Evolutionary conservation across 352 stramenopile genomes (phyloP), one percentile per base, ranked within the genome.

Genomic region (Phytophthora rubi): DNA sequence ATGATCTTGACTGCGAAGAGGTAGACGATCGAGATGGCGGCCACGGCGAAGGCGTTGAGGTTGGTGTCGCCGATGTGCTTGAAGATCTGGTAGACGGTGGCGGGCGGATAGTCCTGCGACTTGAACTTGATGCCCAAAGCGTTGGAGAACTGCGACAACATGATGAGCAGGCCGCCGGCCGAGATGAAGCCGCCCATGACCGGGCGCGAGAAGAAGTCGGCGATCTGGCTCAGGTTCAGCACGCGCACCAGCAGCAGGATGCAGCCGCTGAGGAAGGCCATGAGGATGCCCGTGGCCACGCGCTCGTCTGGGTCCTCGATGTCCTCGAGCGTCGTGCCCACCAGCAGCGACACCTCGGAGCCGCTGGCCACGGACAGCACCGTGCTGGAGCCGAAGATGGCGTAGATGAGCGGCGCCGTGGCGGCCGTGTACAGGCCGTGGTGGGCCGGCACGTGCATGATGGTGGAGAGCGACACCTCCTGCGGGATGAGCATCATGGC

Each of bases 101-200:
- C 54, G 6, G 54, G 54, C 21, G 54, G 54, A 35, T 61, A 61
- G 18, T 61, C 54, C 37, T 33, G 23, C 54, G 54, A 61, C 37
- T 37, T 39, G 37, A 61, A 23, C 28, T 61, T 61, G 23, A 61
- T 48, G 23, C 54, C 54, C 6, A 61, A 21, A 0, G 54, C 54
- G 23, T 61, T 61, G 54, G 54, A 33, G 54, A 39, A 7, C 54
- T 61, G 54, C 37, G 54, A 61, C 35, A 61, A 35, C 54, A 61
- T 61, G 37, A 61, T 61, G 2, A 61, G 37, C 13, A 61, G 54
- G 4, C 54, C 54, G 23, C 54, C 54, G 21, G 54, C 54, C 37
- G 54, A 61, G 54, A 61, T 61, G 54, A 61, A 61, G 54, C 54
- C 54, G 54, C 54, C 54, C 54, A 61, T 61, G 21, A 61, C 54